Evolutionary conservation across 441 rosid genomes (phyloP).

Genomic region (Theobroma grandiflorum): DNA sequence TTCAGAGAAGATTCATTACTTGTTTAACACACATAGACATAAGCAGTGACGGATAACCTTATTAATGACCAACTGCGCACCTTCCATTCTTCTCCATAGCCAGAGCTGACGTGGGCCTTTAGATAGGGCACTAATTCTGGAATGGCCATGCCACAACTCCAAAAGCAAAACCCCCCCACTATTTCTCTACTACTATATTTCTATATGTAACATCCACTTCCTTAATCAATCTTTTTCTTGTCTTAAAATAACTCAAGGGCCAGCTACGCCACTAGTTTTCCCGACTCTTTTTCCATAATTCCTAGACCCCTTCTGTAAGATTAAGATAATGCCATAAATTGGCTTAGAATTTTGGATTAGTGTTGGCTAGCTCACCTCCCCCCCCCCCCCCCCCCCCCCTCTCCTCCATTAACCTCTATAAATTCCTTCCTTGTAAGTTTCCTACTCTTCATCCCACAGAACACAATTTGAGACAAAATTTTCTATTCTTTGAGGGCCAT

Average conservation of each 20-base stretch:
- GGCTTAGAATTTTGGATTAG: constrained; percentile 13
- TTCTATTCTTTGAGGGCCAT: not conserved
- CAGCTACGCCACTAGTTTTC: constrained; percentile 10
- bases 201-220: constrained; percentile 16
- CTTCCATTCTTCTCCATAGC: constrained; percentile 20
- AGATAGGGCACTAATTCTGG: constrained; percentile 12
- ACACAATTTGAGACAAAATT: not conserved
- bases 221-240: not conserved
- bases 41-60: not conserved
- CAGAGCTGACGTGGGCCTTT: constrained; percentile 26
- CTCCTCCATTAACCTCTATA: constrained; percentile 25
- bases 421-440: constrained; percentile 9
- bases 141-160: constrained; percentile 26
- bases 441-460: constrained; percentile 3
- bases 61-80: constrained; percentile 18
- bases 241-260: not conserved
- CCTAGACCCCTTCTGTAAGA: not conserved
- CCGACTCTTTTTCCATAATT: not conserved
- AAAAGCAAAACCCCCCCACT: constrained; percentile 33
- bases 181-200: not conserved
- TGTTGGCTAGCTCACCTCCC: constrained; percentile 27
- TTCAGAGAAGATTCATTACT: not conserved
- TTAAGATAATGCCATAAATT: not conserved
- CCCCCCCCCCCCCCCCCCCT: not conserved
- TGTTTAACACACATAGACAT: not conserved